phyloP scores from a whole-genome alignment of 495 filamentous ascomycete genomes.

The Neurospora sublineolata region DNA sequence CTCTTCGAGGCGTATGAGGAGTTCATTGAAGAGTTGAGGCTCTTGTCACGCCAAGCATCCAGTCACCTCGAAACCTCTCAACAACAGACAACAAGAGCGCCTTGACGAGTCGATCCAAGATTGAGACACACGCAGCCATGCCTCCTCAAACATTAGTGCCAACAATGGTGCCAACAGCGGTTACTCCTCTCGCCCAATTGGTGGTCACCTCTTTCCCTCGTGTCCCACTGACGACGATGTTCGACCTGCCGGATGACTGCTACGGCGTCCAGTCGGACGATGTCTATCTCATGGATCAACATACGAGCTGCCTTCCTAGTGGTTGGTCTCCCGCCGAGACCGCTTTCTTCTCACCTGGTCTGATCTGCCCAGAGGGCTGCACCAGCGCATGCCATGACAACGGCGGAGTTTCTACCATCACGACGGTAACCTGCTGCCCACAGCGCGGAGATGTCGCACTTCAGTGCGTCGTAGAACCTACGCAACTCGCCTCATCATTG shows the following conservation, averaged over 20 bases:
- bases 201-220: constrained; percentile 9
- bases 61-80: not conserved
- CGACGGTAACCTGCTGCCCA: constrained; percentile 20
- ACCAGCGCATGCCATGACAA: constrained; percentile 11
- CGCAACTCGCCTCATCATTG: constrained; percentile 5
- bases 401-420: constrained; percentile 10
- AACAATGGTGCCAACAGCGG: not conserved
- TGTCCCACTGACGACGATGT: constrained; percentile 8
- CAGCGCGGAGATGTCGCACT: constrained; percentile 4
- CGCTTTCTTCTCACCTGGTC: constrained; percentile 18
- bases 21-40: not conserved
- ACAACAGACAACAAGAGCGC: not conserved
- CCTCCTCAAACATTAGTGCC: not conserved
- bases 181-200: not conserved
- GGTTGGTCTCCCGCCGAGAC: constrained; percentile 8
- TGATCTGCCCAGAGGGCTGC: constrained; percentile 18
- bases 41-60: not conserved
- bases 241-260: constrained; percentile 3
- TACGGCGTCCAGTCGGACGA: constrained; percentile 5
- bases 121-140: not conserved
- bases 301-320: constrained; percentile 11
- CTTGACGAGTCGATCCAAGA: not conserved
- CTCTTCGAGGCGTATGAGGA: not conserved
- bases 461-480: constrained; percentile 7
- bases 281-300: constrained; percentile 10